Conservation (phyloP, 495 filamentous ascomycete species). For the Penicillium steckii region DNA sequence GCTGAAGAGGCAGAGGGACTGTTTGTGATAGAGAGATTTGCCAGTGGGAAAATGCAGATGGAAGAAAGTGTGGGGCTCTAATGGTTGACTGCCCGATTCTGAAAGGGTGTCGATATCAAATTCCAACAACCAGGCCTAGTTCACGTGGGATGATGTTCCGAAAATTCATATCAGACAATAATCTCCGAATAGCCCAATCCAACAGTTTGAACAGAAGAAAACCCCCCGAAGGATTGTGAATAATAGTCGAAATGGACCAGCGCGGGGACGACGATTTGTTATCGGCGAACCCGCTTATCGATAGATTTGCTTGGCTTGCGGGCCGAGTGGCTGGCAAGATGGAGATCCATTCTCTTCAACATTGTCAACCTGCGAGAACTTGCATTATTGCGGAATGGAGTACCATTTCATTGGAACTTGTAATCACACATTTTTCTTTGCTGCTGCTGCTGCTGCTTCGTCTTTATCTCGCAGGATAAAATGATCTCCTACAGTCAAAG, state of each 20-base stretch:
- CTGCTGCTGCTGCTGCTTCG: too few relatives aligned
- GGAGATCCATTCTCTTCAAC: background rate
- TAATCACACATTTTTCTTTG: background rate
- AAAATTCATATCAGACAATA: too few relatives aligned
- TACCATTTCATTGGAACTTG: background rate
- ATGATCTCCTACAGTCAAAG: slow-evolving; percentile 1
- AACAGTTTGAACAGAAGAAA: too few relatives aligned
- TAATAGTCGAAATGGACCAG: slow-evolving; percentile 11
- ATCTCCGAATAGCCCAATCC: too few relatives aligned
- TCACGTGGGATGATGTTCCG: too few relatives aligned
- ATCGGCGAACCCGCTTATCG: slow-evolving; percentile 17
- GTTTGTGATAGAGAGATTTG: slow-evolving; percentile 21
- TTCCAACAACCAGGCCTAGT: background rate
- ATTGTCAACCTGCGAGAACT: background rate
- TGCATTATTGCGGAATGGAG: background rate
- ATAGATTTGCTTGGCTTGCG: slow-evolving; percentile 6
- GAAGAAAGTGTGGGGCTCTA: slow-evolving; percentile 16
- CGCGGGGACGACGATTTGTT: slow-evolving; percentile 8
- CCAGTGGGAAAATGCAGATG: slow-evolving; percentile 26
- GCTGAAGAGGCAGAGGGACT: background rate
- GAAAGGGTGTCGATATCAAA: background rate
- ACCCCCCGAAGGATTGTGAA: background rate
- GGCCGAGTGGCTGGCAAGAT: background rate
- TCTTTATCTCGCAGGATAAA: background rate
- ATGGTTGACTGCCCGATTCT: too few relatives aligned